Percentiles rank a stretch among this genome's conserved stretches.
These are phyloP conservation scores for Helotiales sp. DNA, from an alignment of 2,329 filamentous ascomycete species.

Conservation along the genomic window DNA sequence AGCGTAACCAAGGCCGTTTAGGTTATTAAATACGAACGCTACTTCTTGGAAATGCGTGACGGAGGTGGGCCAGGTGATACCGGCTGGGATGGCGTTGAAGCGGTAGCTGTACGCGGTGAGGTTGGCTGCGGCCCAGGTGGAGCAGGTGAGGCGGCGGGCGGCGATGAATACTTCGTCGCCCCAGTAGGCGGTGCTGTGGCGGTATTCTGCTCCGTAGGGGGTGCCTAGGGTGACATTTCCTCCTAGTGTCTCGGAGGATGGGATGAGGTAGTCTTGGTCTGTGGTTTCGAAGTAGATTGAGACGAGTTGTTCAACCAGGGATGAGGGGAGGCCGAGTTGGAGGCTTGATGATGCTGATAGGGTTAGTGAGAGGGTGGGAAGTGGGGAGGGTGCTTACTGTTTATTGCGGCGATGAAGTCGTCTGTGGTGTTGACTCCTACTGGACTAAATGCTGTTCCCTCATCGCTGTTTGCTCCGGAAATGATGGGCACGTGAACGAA, in stretches of 20 bases:
- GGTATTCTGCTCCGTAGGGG: slow-evolving; percentile 34
- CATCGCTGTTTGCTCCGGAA: slow-evolving; percentile 37
- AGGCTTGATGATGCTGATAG: slow-evolving; percentile 5
- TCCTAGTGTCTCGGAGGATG: slow-evolving; percentile 27
- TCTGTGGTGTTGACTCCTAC: slow-evolving; percentile 10
- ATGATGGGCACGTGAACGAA: slow-evolving; percentile 45
- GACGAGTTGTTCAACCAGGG: slow-evolving; percentile 24
- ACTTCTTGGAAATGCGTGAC: slow-evolving; percentile 47
- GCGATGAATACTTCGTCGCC: slow-evolving; percentile 16
- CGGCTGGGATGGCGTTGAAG: slow-evolving; percentile 43
- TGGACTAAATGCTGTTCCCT: slow-evolving; percentile 42
- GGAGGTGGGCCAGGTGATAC: slow-evolving; percentile 24
- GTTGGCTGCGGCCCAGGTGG: slow-evolving; percentile 14
- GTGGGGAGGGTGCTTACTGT: slow-evolving; percentile 5
- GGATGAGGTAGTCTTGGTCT: slow-evolving; percentile 46
- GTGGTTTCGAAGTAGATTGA: slow-evolving; percentile 45
- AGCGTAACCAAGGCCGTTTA: slow-evolving; percentile 45
- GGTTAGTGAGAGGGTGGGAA: not conserved
- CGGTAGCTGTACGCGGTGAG: slow-evolving; percentile 40
- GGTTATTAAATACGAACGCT: slow-evolving; percentile 54
- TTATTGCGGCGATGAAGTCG: slow-evolving; percentile 7
- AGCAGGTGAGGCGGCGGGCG: slow-evolving; percentile 9
- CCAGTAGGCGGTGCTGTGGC: slow-evolving; percentile 10
- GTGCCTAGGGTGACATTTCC: slow-evolving; percentile 20
- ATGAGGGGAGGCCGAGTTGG: not conserved